These are phyloP conservation scores for Nasturtium officinale DNA, from an alignment of 345 rosid species.

Conservation along the genomic window DNA sequence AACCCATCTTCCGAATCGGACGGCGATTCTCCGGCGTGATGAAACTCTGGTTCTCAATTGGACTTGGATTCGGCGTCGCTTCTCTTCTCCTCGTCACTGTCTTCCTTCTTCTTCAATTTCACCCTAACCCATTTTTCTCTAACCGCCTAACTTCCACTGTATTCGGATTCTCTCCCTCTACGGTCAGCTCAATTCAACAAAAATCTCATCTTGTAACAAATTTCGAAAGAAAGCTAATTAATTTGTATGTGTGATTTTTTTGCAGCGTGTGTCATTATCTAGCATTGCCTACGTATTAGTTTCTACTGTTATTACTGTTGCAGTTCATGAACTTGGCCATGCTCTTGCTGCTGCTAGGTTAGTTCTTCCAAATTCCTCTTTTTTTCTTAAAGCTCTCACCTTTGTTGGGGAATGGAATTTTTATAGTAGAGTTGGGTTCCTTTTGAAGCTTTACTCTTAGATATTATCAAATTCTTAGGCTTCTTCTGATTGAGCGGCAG, in stretches of 20 bases:
- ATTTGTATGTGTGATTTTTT: not conserved
- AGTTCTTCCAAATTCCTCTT: slow-evolving; percentile 27
- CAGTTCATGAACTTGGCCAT: slow-evolving; percentile 84
- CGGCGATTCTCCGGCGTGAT: slow-evolving; percentile 53
- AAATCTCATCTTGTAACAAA: not conserved
- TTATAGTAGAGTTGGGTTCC: not conserved
- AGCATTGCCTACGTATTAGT: slow-evolving; percentile 54
- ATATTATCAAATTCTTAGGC: slow-evolving; percentile 40
- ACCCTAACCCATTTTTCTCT: slow-evolving; percentile 28
- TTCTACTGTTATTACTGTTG: slow-evolving; percentile 72
- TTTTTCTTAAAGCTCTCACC: slow-evolving; percentile 1
- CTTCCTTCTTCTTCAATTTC: slow-evolving; percentile 40
- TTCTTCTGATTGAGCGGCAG: slow-evolving; percentile 63
- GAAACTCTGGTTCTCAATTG: slow-evolving; percentile 77
- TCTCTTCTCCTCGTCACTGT: slow-evolving; percentile 55
- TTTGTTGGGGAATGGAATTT: not conserved
- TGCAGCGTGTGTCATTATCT: slow-evolving; percentile 55
- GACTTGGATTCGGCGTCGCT: slow-evolving; percentile 69
- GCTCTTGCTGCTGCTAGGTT: slow-evolving; percentile 90
- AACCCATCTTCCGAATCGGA: slow-evolving; percentile 62
- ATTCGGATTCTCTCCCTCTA: slow-evolving; percentile 50
- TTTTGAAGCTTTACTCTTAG: slow-evolving; percentile 18
- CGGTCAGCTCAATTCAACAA: slow-evolving; percentile 34
- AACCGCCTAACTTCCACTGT: slow-evolving; percentile 32
- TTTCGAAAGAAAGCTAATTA: not conserved